These are phyloP conservation scores for Coccomyxa subellipsoidea DNA, from an alignment of 163 green algal species.

Conservation along the genomic window DNA sequence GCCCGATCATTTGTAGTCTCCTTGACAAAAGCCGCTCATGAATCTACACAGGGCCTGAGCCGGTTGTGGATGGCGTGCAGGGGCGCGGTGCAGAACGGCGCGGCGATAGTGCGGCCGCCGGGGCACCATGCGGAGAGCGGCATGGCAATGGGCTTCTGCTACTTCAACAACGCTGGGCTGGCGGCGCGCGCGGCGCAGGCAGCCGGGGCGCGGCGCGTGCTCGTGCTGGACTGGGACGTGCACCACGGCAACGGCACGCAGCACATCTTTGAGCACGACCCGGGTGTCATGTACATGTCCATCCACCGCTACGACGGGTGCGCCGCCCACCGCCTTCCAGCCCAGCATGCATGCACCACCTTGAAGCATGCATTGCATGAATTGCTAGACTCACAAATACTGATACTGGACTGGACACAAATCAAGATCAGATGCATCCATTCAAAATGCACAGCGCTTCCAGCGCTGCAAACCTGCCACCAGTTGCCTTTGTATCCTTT, in stretches of 20 bases:
- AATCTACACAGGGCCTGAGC: not conserved
- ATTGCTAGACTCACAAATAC: no score
- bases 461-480: no score
- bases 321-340: not conserved
- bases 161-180: conserved; percentile 85
- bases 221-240: conserved; percentile 86
- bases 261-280: conserved; percentile 85
- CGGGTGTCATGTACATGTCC: conserved; percentile 81
- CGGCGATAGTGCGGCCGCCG: conserved; percentile 85
- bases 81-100: conserved; percentile 31
- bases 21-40: not conserved
- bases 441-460: no score
- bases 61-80: conserved; percentile 7
- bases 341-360: no score
- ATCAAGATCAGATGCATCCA: no score
- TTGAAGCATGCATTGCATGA: no score
- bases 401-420: no score
- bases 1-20: no score
- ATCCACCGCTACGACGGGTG: conserved; percentile 78
- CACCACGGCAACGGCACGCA: conserved; percentile 91
- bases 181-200: conserved; percentile 25
- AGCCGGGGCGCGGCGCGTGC: conserved; percentile 63
- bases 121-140: conserved; percentile 86
- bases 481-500: not conserved
- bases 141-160: conserved; percentile 93